phyloP scores from a whole-genome alignment of 2,329 filamentous ascomycete species.

The Sporothrix variecibatus region DNA sequence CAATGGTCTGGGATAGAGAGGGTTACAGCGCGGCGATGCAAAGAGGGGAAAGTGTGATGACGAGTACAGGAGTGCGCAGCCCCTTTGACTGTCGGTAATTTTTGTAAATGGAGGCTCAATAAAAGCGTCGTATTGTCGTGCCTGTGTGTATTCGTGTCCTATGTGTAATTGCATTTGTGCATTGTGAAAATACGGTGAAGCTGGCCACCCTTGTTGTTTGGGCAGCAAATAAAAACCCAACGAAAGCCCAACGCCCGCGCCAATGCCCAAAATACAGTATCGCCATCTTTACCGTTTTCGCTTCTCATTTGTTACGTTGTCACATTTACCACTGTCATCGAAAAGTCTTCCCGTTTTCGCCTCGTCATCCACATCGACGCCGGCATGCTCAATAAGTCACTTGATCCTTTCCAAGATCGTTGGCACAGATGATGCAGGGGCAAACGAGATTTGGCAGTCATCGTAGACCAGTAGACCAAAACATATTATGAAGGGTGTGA shows the following conservation, averaged over 20 bases:
- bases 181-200: background rate
- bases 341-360: background rate
- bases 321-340: background rate
- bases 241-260: background rate
- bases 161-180: background rate
- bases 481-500: background rate
- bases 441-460: background rate
- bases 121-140: background rate
- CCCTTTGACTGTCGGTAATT: background rate
- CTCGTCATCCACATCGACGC: slow-evolving; percentile 30
- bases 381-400: slow-evolving; percentile 35
- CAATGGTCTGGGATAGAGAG: background rate
- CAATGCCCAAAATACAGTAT: background rate
- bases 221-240: background rate
- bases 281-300: background rate
- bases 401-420: slow-evolving; percentile 29
- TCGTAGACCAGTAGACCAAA: background rate
- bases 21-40: background rate
- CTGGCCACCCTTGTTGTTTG: background rate
- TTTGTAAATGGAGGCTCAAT: background rate
- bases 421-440: background rate
- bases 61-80: no score
- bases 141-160: background rate
- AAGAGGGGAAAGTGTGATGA: background rate
- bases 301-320: slow-evolving; percentile 20